Conservation (phyloP, 441 rosid genomes). For the Metrosideros polymorpha region DNA sequence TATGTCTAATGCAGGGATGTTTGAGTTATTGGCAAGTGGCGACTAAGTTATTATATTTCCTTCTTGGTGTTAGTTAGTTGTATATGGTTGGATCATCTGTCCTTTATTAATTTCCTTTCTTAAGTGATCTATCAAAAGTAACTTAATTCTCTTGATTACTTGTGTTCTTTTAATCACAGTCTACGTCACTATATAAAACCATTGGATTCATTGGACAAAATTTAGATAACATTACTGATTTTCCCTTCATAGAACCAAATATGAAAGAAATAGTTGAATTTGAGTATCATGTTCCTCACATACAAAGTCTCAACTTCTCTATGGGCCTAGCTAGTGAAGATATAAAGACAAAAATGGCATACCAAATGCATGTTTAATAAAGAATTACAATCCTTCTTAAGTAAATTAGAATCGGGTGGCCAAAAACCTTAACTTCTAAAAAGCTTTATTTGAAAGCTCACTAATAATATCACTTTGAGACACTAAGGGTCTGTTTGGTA, state of each 20-base stretch:
- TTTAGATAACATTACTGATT: neutral
- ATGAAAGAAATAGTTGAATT: neutral
- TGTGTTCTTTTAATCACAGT: neutral
- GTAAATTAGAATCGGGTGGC: neutral
- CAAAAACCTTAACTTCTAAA: neutral
- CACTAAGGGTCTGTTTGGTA: too few species aligned
- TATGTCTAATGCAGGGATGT: neutral
- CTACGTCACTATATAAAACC: neutral
- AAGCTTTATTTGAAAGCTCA: neutral
- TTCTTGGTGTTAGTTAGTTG: neutral
- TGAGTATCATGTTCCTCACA: neutral
- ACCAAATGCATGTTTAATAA: neutral
- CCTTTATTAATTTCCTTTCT: neutral
- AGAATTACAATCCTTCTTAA: neutral
- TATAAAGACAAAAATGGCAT: neutral
- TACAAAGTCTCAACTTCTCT: neutral
- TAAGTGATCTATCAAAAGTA: neutral
- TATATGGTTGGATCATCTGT: neutral
- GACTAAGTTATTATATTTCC: neutral
- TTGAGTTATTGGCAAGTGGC: neutral
- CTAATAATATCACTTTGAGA: neutral
- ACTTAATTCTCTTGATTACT: neutral
- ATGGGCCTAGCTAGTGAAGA: neutral
- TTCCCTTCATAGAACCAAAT: neutral
- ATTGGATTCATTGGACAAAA: neutral